A percentile compares a stretch with the other conserved stretches of the same genome.
Conservation (phyloP, 2,329 filamentous ascomycete species). For the Nigrospora oryzae region DNA sequence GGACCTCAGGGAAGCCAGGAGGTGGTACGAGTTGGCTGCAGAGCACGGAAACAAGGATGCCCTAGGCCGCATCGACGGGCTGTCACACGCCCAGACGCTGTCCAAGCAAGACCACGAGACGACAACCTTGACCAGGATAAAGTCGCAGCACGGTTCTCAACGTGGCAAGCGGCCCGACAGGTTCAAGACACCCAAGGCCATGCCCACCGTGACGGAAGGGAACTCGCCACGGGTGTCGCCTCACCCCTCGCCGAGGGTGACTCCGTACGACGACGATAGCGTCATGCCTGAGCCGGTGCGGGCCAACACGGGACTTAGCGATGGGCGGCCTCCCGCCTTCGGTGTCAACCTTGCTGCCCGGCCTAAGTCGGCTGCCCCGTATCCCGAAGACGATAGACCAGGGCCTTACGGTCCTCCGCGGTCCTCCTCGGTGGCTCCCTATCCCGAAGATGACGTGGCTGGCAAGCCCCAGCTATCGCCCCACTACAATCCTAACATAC, state of each 20-base stretch:
- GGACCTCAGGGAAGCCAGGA: constrained; percentile 71
- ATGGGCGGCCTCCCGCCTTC: constrained; percentile 38
- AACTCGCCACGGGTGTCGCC: constrained; percentile 21
- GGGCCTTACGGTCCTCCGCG: constrained; percentile 35
- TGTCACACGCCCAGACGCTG: constrained; percentile 73
- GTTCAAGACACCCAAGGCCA: constrained; percentile 39
- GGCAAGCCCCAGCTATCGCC: constrained; percentile 23
- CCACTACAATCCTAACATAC: constrained; percentile 37
- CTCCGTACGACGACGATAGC: constrained; percentile 30
- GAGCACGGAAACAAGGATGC: constrained; percentile 91
- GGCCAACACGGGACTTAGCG: constrained; percentile 23
- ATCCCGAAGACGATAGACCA: constrained; percentile 60
- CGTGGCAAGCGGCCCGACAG: constrained; percentile 52
- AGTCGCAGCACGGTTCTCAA: constrained; percentile 66
- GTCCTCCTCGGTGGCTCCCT: constrained; percentile 39
- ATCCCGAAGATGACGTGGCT: constrained; percentile 42
- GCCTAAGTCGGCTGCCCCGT: constrained; percentile 54
- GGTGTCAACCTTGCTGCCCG: constrained; percentile 40
- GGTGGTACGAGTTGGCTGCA: constrained; percentile 86
- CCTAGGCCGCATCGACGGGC: constrained; percentile 68
- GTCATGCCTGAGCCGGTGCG: constrained; percentile 37
- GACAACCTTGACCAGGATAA: constrained; percentile 81
- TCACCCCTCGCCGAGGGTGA: constrained; percentile 30
- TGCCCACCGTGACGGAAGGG: constrained; percentile 42
- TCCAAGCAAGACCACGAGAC: constrained; percentile 91